A percentile compares a stretch with the other conserved stretches of the same genome.
Evolutionary conservation across 2,329 filamentous ascomycete genomes (phyloP).

Genomic region (Sarocladium oryzae): DNA sequence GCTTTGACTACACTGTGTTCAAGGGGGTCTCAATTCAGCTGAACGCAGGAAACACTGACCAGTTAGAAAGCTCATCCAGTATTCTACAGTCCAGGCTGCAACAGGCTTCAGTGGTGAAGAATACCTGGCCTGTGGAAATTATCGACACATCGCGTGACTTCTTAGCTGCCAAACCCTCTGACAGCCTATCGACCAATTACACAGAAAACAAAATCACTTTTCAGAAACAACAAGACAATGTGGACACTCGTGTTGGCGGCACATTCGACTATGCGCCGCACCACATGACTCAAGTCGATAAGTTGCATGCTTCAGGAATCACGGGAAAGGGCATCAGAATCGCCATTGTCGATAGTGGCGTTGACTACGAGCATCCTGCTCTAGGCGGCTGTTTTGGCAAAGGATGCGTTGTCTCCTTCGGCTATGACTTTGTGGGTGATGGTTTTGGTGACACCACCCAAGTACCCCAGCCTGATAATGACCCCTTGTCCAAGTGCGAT

Average conservation of each 20-base stretch:
- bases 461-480: conserved; percentile 34
- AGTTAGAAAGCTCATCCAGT: conserved; percentile 18
- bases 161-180: conserved; percentile 23
- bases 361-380: conserved; percentile 48
- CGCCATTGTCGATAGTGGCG: conserved; percentile 47
- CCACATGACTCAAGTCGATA: conserved; percentile 49
- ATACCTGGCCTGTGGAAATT: conserved; percentile 23
- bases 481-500: conserved; percentile 46
- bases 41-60: conserved; percentile 23
- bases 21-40: conserved; percentile 18
- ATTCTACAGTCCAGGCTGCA: not conserved
- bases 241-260: not conserved
- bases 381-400: conserved; percentile 58
- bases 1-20: conserved; percentile 17
- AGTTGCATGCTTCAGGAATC: conserved; percentile 40
- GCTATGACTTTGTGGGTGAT: conserved; percentile 56
- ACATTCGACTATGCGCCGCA: conserved; percentile 40
- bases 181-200: conserved; percentile 28
- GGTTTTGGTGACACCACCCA: conserved; percentile 34
- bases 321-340: conserved; percentile 47
- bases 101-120: conserved; percentile 16
- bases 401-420: conserved; percentile 50
- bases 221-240: not conserved
- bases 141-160: conserved; percentile 9
- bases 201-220: conserved; percentile 26